Base-by-base conservation (phyloP, 2,329 filamentous ascomycete species). In the Fusarium gaditjirri region DNA sequence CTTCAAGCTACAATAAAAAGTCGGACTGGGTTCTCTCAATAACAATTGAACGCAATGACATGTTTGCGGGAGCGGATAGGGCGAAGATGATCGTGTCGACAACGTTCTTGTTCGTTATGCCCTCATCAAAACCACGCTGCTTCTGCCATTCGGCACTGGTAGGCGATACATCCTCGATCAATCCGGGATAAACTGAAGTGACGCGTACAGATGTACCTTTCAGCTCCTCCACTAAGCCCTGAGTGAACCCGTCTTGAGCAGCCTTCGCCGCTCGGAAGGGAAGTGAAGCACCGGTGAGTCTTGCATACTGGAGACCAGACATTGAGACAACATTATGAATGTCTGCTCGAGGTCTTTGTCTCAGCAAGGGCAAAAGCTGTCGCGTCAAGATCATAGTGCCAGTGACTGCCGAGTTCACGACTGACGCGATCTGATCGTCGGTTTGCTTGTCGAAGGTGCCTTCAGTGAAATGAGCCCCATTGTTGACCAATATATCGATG, bases 221-320 rank as follows among this genome's bases (percentile, higher is more conserved):
- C 2, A 62, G 8, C 2, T 62, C 59, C 9, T 62, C 59, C 11
- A 59, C 27, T 1, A 62, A 23, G 0, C 53, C 53, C 19, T 62
- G 59, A 1, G 59, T 62, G 6, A 62, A 62, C 10, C 59, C 59
- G 2, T 62, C 59, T 0, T 59, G 59, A 12, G 59, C 59, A 25
- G 59, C 59, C 12, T 62, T 62, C 2, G 59, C 59, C 0, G 59
- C 42, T 17, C 53, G 47, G 16, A 59, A 62, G 4, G 59, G 59
- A 0, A 62, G 23, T 3, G 59, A 62, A 33, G 59, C 53, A 1
- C 59, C 41, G 0, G 35, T 36, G 6, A 62, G 42, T 0, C 59
- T 13, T 0, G 59, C 59, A 0, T 62, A n/a, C 12, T 58, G 59
- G 1, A 62, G 33, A 3, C 59, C 59, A 27, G 59, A 62, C 59